A percentile compares a stretch with the other conserved stretches of the same genome.
These are phyloP conservation scores for Amauroascus niger DNA, from an alignment of 2,329 filamentous ascomycete genomes.

Conservation along the genomic window DNA sequence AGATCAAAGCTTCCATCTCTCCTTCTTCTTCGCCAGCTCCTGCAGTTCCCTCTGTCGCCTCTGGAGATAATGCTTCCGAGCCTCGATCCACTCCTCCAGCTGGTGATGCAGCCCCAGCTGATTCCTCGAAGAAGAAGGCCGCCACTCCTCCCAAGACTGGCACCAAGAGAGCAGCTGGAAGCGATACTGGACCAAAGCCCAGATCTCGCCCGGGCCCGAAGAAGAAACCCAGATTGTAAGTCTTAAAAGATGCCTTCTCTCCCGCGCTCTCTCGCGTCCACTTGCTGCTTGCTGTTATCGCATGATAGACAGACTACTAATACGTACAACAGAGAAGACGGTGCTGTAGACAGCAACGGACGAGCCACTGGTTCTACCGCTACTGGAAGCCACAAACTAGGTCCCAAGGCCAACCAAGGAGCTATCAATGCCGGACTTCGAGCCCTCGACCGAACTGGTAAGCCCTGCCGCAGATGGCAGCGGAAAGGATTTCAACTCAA, in stretches of 20 bases:
- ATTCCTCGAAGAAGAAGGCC: conserved; percentile 30
- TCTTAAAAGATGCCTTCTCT: conserved; percentile 23
- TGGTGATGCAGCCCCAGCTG: conserved; percentile 31
- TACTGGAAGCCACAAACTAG: conserved; percentile 63
- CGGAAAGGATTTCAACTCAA: conserved; percentile 75
- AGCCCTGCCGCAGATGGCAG: conserved; percentile 85
- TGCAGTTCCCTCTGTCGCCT: conserved; percentile 26
- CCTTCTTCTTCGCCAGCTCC: conserved; percentile 29
- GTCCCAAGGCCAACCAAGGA: conserved; percentile 91
- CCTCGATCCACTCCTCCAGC: conserved; percentile 28
- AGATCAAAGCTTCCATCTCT: conserved; percentile 28
- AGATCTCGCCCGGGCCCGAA: conserved; percentile 88
- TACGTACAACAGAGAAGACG: conserved; percentile 40
- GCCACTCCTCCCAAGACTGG: conserved; percentile 59
- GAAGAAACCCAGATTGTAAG: conserved; percentile 91
- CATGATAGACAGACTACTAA: conserved; percentile 10
- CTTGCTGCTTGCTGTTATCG: neutral
- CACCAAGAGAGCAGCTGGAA: conserved; percentile 48
- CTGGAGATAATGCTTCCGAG: conserved; percentile 36
- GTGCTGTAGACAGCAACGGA: conserved; percentile 35
- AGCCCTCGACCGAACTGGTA: conserved; percentile 82
- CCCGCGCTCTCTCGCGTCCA: neutral
- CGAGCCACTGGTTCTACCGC: conserved; percentile 42
- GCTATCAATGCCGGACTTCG: conserved; percentile 95
- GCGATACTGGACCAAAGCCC: conserved; percentile 57